phyloP scores from a whole-genome alignment of 805 yeast species.

The Naumovozyma castellii region DNA sequence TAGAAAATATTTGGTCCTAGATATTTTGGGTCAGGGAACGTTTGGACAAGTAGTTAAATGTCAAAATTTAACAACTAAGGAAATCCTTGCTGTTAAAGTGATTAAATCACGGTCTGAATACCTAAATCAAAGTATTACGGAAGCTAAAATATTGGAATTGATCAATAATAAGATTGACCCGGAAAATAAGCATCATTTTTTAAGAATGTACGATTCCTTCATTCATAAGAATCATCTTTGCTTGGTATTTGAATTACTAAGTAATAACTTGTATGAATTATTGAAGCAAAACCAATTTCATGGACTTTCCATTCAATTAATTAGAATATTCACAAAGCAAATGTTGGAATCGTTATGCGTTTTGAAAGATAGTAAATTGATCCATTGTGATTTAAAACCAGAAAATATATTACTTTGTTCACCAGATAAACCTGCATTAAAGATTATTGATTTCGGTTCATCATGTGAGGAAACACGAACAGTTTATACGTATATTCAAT shows the following conservation, averaged over 20 bases:
- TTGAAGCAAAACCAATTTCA: constrained; percentile 89
- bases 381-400: constrained; percentile 95
- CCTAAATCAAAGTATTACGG: constrained; percentile 83
- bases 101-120: constrained; percentile 88
- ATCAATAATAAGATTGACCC: constrained; percentile 65
- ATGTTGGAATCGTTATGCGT: constrained; percentile 71
- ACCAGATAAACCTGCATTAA: constrained; percentile 66
- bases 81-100: constrained; percentile 88
- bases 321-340: constrained; percentile 70
- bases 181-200: constrained; percentile 61
- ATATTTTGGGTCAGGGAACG: constrained; percentile 90
- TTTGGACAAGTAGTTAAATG: constrained; percentile 98
- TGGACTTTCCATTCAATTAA: constrained; percentile 74
- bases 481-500: constrained; percentile 82
- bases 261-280: constrained; percentile 81
- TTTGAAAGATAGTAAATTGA: constrained; percentile 71
- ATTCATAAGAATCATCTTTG: constrained; percentile 89
- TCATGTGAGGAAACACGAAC: constrained; percentile 91
- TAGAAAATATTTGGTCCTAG: constrained; percentile 78
- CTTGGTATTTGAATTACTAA: constrained; percentile 80
- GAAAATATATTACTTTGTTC: constrained; percentile 79
- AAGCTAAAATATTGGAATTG: constrained; percentile 76
- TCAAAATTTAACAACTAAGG: constrained; percentile 59
- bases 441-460: constrained; percentile 91
- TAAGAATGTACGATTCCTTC: constrained; percentile 76